Percentiles rank a stretch among this genome's conserved stretches.
These are phyloP conservation scores for Neolentinus lepideus DNA, from an alignment of 1,284 basidiomycete genomes.

Conservation along the genomic window DNA sequence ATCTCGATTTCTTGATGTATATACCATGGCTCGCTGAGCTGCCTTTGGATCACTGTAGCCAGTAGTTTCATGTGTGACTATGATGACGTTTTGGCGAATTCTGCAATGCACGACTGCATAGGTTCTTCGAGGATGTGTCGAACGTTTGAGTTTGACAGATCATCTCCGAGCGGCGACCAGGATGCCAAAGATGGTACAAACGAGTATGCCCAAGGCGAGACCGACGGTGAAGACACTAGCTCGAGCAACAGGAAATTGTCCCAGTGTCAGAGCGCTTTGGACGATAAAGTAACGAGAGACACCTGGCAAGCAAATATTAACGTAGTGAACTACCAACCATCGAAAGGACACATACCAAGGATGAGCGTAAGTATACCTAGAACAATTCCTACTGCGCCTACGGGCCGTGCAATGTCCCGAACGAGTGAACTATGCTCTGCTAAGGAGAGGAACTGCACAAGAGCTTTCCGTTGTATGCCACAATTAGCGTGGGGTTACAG, in stretches of 20 bases:
- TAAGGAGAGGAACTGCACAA: conserved; percentile 51
- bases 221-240: conserved; percentile 36
- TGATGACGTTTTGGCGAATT: too few relatives aligned
- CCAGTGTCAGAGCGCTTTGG: conserved; percentile 44
- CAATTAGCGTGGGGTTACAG: background rate
- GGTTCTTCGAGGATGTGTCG: too few relatives aligned
- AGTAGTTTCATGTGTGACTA: too few relatives aligned
- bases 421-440: conserved; percentile 25
- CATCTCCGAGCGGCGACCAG: conserved; percentile 23
- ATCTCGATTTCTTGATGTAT: too few relatives aligned
- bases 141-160: too few relatives aligned
- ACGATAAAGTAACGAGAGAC: conserved; percentile 46
- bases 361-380: conserved; percentile 43
- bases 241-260: conserved; percentile 51
- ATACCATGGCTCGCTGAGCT: too few relatives aligned
- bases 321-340: background rate
- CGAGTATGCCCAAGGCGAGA: conserved; percentile 31
- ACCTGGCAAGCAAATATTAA: conserved; percentile 25
- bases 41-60: too few relatives aligned
- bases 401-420: conserved; percentile 39
- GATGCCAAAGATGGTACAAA: conserved; percentile 44
- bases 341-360: conserved; percentile 30
- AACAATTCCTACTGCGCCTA: conserved; percentile 46
- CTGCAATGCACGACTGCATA: too few relatives aligned
- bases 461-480: conserved; percentile 25